Percentiles rank a stretch among this genome's conserved stretches.
Conservation (phyloP, 2,329 filamentous ascomycete genomes). For the Botrytis cinerea region DNA sequence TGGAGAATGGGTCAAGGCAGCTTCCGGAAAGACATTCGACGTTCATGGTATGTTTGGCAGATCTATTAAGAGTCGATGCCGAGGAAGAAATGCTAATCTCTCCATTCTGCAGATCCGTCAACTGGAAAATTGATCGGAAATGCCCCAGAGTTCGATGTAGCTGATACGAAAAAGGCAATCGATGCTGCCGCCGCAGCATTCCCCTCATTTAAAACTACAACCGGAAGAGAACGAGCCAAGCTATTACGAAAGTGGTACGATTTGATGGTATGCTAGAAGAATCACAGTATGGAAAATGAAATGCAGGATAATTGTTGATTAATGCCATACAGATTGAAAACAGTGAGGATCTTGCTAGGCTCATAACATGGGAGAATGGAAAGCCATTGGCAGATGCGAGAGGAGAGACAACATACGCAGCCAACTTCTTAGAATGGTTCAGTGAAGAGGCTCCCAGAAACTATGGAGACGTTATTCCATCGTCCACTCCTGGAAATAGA, state of each 20-base stretch:
- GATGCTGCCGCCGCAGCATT: constrained; percentile 78
- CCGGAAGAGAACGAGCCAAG: constrained; percentile 72
- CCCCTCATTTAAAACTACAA: constrained; percentile 67
- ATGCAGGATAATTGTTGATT: constrained; percentile 22
- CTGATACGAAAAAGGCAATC: constrained; percentile 81
- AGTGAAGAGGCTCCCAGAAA: constrained; percentile 73
- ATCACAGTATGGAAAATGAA: background rate
- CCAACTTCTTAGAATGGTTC: constrained; percentile 80
- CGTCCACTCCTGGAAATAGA: constrained; percentile 69
- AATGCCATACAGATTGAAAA: constrained; percentile 54
- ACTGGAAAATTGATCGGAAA: constrained; percentile 79
- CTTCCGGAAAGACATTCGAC: constrained; percentile 89
- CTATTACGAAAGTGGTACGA: constrained; percentile 81
- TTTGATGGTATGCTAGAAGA: constrained; percentile 55
- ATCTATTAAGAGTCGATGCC: background rate
- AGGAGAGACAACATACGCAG: constrained; percentile 71
- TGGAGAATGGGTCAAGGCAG: constrained; percentile 85
- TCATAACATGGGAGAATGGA: constrained; percentile 90
- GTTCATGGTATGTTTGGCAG: constrained; percentile 60
- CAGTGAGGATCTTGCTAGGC: constrained; percentile 73
- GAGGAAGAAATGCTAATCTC: constrained; percentile 50
- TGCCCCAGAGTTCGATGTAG: constrained; percentile 77
- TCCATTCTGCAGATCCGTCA: constrained; percentile 74
- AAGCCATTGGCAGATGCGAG: constrained; percentile 77
- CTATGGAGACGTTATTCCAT: constrained; percentile 75